Evolutionary conservation across 805 yeast species (phyloP), one percentile per base, ranked within the genome.

Genomic region (Schwanniomyces yamadae): DNA sequence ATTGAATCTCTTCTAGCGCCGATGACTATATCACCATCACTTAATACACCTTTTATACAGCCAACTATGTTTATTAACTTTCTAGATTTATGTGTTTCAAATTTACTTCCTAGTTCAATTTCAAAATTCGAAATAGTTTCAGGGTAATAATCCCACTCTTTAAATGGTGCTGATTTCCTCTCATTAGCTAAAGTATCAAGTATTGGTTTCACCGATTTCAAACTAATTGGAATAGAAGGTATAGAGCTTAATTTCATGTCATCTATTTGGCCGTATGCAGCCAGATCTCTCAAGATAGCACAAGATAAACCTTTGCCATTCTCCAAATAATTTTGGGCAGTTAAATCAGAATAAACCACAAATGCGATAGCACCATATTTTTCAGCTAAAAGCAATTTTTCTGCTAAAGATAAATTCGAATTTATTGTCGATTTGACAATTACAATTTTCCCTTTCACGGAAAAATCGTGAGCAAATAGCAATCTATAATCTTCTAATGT

Each of bases 1-100:
- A 61, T 57, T 5, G 63, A 52, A 35, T 68, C 74, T 34, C 73
- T 48, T 4, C 61, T 49, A 3, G 69, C 66, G 0, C 72, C 74
- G 35, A 68, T 60, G 3, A 68, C 49, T 8, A 68, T 54, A 23
- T 54, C 66, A 4, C 69, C 69, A 39, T 66, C 74, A 35, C 57
- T 55, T 28, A 66, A 48, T 4, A 66, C 59, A 1, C 73, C 73
- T 12, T 58, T 50, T 6, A 66, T 37, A 3, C 55, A 32, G 0
- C 65, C 67, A 10, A 63, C 51, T 1, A 67, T 42, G 39, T 64
- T 66, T 10, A 59, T 55, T 7, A 59, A 30, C 18, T 46, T 48
- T 12, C 57, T 40, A 13, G 39, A 13, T 13, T 26, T 33, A 3
- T 31, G 12, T 6, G 31, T 16, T 4, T 31, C 36, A 39, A 59